A percentile compares a stretch with the other conserved stretches of the same genome.
These are phyloP conservation scores for Cyclotella choctawhatcheeana DNA, from an alignment of 108 stramenopile genomes.

Conservation along the genomic window DNA sequence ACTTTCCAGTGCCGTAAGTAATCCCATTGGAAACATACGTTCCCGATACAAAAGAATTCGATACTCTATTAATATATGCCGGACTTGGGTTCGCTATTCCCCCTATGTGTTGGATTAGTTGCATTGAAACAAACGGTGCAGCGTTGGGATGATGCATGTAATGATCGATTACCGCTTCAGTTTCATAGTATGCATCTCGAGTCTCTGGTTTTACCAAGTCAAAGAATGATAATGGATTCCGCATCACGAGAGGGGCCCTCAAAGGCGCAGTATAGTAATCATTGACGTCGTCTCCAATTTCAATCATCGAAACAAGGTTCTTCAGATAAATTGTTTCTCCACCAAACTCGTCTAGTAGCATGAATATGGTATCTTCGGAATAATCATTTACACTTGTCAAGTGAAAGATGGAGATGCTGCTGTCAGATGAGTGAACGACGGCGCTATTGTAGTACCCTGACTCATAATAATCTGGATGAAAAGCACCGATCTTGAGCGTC, in stretches of 20 bases:
- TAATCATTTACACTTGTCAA: conserved; percentile 6
- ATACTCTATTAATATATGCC: conserved; percentile 42
- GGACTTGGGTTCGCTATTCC: conserved; percentile 53
- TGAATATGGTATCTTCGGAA: conserved; percentile 33
- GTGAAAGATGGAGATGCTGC: conserved; percentile 22
- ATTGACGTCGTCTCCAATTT: conserved; percentile 7
- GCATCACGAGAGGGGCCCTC: conserved; percentile 2
- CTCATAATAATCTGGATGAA: conserved; percentile 24
- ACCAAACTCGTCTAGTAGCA: conserved; percentile 39
- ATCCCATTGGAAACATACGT: conserved; percentile 18
- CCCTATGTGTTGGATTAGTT: conserved; percentile 45
- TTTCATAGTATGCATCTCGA: conserved; percentile 33
- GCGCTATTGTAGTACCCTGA: not conserved
- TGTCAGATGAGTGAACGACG: conserved; percentile 11
- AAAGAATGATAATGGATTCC: conserved; percentile 19
- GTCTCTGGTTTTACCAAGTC: conserved; percentile 4
- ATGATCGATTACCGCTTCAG: conserved; percentile 18
- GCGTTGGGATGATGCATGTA: conserved; percentile 46
- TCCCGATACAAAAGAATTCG: conserved; percentile 39
- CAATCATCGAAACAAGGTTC: conserved; percentile 29
- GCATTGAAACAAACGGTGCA: conserved; percentile 58
- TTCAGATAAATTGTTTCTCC: conserved; percentile 41
- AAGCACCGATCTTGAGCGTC: conserved; percentile 32
- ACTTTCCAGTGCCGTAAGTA: conserved; percentile 48
- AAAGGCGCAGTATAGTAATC: conserved; percentile 3